Base-by-base conservation (phyloP, 257 asterid genomes). In the Schizonepeta tenuifolia region DNA sequence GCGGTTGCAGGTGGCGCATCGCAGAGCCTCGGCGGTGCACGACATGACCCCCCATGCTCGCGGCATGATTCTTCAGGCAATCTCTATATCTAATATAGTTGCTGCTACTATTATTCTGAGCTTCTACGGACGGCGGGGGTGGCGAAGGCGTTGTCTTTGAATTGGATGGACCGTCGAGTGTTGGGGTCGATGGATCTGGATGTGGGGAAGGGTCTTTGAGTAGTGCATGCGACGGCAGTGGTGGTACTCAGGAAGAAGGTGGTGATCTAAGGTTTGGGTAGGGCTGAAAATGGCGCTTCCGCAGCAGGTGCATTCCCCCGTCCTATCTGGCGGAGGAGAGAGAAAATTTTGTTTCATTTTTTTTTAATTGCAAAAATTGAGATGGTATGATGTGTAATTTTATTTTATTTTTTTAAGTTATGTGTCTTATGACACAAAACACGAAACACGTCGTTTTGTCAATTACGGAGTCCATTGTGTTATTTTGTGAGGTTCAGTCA, bases 31-130 rank as follows among this genome's bases (percentile, higher is more conserved):
- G 26, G 59, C 76, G 33, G 97, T 83, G 49, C 88, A 88, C 73
- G 0, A 85, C 87, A 15, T 87, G 88, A 10, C 86, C 86, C 2
- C 97, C 98, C 71, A 76, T 76, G 80, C 58, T 88, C 3, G 98
- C 98, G 1, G 96, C 97, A 62, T 93, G 96, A 65, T 93, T 93
- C 77, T 87, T 93, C 15, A 81, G 96, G 79, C 98, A 93, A 73
- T 89, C 98, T 12, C 70, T 77, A 70, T 93, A 90, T 18, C 79
- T 74, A 6, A 84, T 15, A 6, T 10, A 6, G 72, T 22, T n/a
- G n/a, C n/a, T 14, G 51, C 18, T 14, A 21, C 22, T 51, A 31
- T 24, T 15, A n/a, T 14, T 61, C 4, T 57, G 21, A 43, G 56
- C 36, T 38, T 44, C 64, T 20, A 69, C n/a, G n/a, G n/a, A n/a